Evolutionary conservation across 306 rosid species (phyloP).

Genomic region (Prunus armeniaca): DNA sequence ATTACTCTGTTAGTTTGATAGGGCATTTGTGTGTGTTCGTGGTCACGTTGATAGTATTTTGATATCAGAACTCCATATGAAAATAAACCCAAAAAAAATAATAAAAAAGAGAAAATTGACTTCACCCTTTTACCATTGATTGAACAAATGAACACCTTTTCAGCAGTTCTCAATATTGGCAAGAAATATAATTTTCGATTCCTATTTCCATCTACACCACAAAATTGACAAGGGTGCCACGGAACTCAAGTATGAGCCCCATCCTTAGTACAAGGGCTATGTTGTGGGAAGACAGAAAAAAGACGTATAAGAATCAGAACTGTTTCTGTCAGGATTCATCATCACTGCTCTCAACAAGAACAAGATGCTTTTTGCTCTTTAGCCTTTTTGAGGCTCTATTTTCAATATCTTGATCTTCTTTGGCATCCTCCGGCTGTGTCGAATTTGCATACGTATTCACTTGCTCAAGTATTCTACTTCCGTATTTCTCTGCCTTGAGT

Average conservation of each 20-base stretch:
- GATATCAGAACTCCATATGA: not conserved
- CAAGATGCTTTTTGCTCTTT: slow-evolving; percentile 54
- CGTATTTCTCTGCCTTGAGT: slow-evolving; percentile 72
- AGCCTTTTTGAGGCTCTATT: slow-evolving; percentile 52
- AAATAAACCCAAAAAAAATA: too few relatives aligned
- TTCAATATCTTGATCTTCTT: slow-evolving; percentile 41
- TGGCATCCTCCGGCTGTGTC: slow-evolving; percentile 17
- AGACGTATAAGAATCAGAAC: not conserved
- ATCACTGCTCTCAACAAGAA: slow-evolving; percentile 72
- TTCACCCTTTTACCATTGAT: not conserved
- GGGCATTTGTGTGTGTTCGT: too few relatives aligned
- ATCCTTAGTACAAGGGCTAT: not conserved
- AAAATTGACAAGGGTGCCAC: not conserved
- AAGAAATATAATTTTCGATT: not conserved
- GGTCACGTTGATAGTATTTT: too few relatives aligned
- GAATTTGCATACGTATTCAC: slow-evolving; percentile 41
- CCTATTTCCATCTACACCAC: not conserved
- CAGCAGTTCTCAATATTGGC: not conserved
- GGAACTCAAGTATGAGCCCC: not conserved
- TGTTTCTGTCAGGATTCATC: slow-evolving; percentile 48
- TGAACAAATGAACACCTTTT: not conserved
- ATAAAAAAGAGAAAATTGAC: not conserved
- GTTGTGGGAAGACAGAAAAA: not conserved
- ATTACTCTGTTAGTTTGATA: too few relatives aligned
- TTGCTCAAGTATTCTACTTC: slow-evolving; percentile 61